phyloP scores from a whole-genome alignment of 352 stramenopile species.

The Thraustochytrium striatum region DNA sequence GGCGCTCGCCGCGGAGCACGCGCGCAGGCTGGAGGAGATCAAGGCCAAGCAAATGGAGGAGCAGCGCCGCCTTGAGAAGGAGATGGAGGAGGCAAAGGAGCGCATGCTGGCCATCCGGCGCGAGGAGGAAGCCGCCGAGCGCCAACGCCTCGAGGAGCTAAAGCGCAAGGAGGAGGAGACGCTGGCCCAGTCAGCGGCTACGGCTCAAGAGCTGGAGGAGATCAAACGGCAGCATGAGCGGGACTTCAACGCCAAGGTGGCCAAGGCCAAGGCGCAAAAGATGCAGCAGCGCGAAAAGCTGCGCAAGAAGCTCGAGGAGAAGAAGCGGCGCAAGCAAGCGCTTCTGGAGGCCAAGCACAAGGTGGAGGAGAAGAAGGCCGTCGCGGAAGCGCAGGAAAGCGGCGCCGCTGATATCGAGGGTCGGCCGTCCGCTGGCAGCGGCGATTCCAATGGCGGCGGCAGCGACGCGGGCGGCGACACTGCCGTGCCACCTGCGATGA shows the following conservation, averaged over 20 bases:
- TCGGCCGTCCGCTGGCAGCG: too few relatives aligned
- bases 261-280: conserved; percentile 59
- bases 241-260: conserved; percentile 59
- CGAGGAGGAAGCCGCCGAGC: conserved; percentile 9
- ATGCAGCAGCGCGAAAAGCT: conserved; percentile 54
- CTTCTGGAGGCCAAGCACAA: conserved; percentile 41
- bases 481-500: not conserved
- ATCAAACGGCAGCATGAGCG: conserved; percentile 53
- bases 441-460: not conserved
- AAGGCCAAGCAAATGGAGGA: conserved; percentile 32
- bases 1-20: conserved; percentile 19
- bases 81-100: conserved; percentile 37
- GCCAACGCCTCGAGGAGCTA: not conserved
- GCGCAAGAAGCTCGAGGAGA: conserved; percentile 49
- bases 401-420: too few relatives aligned
- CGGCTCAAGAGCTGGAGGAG: conserved; percentile 18
- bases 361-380: conserved; percentile 9
- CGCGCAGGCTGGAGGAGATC: conserved; percentile 29
- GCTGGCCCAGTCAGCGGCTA: conserved; percentile 25
- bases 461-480: not conserved
- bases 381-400: too few relatives aligned
- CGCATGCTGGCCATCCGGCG: conserved; percentile 7
- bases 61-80: conserved; percentile 22
- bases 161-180: not conserved
- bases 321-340: conserved; percentile 20